phyloP scores from a whole-genome alignment of 225 moss, liverwort and hornwort species.

The Straminergon stramineum region DNA sequence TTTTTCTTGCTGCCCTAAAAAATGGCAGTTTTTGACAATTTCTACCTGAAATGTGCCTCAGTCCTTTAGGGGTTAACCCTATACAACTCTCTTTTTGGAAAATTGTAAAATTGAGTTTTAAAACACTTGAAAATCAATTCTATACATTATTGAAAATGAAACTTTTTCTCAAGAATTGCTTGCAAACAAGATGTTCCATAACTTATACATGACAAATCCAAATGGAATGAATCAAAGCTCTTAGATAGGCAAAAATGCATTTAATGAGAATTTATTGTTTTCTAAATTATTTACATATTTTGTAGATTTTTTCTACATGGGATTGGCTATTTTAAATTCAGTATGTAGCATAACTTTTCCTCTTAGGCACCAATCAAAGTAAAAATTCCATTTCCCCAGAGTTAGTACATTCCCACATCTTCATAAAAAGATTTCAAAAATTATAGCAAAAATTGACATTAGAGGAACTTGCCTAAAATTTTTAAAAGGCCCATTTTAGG shows the following conservation, averaged over 20 bases:
- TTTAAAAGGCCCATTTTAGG: fast-evolving
- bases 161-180: not conserved
- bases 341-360: fast-evolving
- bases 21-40: too few relatives aligned
- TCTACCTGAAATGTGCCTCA: too few relatives aligned
- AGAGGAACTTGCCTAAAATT: not conserved
- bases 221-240: too few relatives aligned
- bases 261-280: too few relatives aligned
- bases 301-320: fast-evolving
- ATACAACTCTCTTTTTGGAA: not conserved
- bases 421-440: not conserved
- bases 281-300: not conserved
- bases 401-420: not conserved
- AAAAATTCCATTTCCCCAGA: not conserved
- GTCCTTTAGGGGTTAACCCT: too few relatives aligned
- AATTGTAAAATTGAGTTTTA: not conserved
- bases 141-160: too few relatives aligned
- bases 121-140: not conserved
- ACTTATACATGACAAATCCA: not conserved
- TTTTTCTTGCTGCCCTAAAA: too few relatives aligned
- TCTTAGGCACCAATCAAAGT: fast-evolving
- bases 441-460: not conserved
- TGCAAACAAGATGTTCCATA: fast-evolving
- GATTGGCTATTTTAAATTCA: not conserved
- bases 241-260: not conserved